These are phyloP conservation scores for Candida maris DNA, from an alignment of 805 yeast species.

Conservation along the genomic window DNA sequence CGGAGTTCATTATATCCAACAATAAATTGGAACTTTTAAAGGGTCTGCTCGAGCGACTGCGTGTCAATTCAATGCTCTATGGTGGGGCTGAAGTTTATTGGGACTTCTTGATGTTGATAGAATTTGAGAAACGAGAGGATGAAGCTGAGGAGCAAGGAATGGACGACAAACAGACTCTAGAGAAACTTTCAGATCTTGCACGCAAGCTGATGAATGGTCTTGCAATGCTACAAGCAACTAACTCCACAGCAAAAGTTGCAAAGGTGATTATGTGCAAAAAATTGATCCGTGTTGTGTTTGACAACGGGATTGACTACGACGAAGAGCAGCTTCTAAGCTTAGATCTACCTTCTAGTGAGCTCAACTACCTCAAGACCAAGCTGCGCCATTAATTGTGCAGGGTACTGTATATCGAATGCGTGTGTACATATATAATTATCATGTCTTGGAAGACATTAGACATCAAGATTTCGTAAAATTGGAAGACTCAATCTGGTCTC, in stretches of 20 bases:
- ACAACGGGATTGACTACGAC: slow-evolving; percentile 25
- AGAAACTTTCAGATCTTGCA: slow-evolving; percentile 25
- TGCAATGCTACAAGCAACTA: slow-evolving; percentile 37
- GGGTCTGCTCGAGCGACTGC: slow-evolving; percentile 43
- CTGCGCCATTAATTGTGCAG: slow-evolving; percentile 2
- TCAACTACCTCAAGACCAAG: slow-evolving; percentile 33
- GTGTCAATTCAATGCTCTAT: slow-evolving; percentile 44
- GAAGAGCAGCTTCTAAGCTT: slow-evolving; percentile 35
- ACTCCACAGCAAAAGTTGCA: slow-evolving; percentile 43
- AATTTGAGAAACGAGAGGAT: slow-evolving; percentile 11
- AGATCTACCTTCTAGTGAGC: slow-evolving; percentile 45
- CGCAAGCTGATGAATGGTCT: slow-evolving; percentile 43
- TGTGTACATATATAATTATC: too few species aligned
- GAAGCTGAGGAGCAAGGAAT: not conserved
- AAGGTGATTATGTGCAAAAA: slow-evolving; percentile 49
- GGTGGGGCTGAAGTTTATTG: slow-evolving; percentile 58
- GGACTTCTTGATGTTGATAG: slow-evolving; percentile 40
- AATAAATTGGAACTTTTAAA: slow-evolving; percentile 28
- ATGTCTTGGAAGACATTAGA: too few species aligned
- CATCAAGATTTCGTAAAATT: too few species aligned
- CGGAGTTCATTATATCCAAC: slow-evolving; percentile 58
- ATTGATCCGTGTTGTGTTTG: slow-evolving; percentile 41
- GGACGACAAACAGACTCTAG: not conserved
- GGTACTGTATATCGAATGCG: too few species aligned
- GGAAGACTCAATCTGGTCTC: slow-evolving; percentile 44